A percentile compares a stretch with the other conserved stretches of the same genome.
phyloP scores from a whole-genome alignment of 2,329 filamentous ascomycete genomes.

The Neonectria coccinea region DNA sequence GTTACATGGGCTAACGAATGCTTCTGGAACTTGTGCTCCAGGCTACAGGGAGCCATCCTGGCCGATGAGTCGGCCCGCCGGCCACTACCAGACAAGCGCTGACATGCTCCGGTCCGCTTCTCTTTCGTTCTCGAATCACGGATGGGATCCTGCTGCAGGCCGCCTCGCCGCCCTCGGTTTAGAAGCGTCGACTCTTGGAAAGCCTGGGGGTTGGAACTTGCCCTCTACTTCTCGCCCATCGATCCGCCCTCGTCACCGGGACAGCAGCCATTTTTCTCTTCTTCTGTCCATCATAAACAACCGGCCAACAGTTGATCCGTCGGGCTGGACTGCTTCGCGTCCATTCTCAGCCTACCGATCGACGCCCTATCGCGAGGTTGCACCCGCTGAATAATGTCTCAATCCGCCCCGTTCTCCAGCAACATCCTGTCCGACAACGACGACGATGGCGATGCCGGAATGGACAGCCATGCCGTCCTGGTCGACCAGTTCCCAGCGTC shows the following conservation, averaged over 20 bases:
- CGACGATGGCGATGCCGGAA: conserved; percentile 1
- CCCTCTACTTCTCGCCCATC: neutral
- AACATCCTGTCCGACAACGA: conserved; percentile 5
- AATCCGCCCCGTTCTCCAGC: conserved; percentile 14
- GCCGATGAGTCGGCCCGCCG: neutral
- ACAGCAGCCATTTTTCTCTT: neutral
- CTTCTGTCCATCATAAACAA: neutral
- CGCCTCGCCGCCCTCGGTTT: neutral
- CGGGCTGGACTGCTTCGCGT: neutral
- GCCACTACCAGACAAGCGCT: neutral
- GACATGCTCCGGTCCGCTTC: neutral
- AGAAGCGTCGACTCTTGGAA: neutral
- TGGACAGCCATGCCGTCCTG: neutral
- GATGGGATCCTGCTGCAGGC: neutral
- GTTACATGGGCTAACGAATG: neutral
- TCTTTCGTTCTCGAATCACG: neutral
- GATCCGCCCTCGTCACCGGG: neutral
- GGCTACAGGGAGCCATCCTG: neutral
- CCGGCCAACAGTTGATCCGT: neutral
- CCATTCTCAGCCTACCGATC: neutral
- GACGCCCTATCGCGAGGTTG: neutral
- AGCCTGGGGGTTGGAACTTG: neutral
- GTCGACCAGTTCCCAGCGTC: conserved; percentile 22
- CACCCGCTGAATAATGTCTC: conserved; percentile 8
- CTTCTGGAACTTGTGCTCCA: neutral